Percentiles rank a stretch among this genome's conserved stretches.
phyloP scores from a whole-genome alignment of 23 red algal species.

The Gracilariopsis chorda region DNA sequence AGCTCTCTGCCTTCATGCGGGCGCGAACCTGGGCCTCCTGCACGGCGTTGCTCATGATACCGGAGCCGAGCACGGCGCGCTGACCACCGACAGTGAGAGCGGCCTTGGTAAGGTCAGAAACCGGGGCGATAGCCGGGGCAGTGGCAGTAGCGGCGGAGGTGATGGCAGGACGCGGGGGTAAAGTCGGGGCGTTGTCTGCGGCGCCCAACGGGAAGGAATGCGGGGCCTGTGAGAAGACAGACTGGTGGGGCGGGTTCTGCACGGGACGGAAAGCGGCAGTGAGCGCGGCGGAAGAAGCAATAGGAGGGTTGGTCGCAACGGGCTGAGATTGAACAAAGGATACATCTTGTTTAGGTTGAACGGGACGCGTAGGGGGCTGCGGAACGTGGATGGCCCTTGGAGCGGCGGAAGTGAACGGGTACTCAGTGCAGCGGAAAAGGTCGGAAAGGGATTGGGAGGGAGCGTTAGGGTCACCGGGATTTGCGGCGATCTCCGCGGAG shows the following conservation, averaged over 20 bases:
- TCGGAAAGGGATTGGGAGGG: slow-evolving; percentile 32
- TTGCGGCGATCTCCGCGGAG: slow-evolving; percentile 46
- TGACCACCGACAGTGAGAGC: slow-evolving; percentile 17
- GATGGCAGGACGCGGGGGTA: not conserved
- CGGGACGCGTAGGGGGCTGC: not conserved
- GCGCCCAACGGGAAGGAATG: not conserved
- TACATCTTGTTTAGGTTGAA: not conserved
- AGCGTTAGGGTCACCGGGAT: not conserved
- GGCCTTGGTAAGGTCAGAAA: not conserved
- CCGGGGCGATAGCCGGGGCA: slow-evolving; percentile 4
- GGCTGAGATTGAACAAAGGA: not conserved
- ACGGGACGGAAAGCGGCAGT: not conserved
- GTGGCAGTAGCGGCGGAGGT: not conserved
- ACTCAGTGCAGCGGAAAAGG: slow-evolving; percentile 39
- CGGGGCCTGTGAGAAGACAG: not conserved
- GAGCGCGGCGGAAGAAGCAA: not conserved
- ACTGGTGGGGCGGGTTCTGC: not conserved
- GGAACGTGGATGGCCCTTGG: slow-evolving; percentile 11
- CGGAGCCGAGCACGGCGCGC: slow-evolving; percentile 35
- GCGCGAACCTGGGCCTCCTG: slow-evolving; percentile 56
- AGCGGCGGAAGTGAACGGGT: slow-evolving; percentile 21
- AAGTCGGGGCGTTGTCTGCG: not conserved
- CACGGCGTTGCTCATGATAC: slow-evolving; percentile 38
- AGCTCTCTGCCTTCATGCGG: slow-evolving; percentile 45
- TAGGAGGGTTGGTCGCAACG: not conserved